Evolutionary conservation across 1,284 basidiomycete species (phyloP), one percentile per base, ranked within the genome.

Genomic region (Apiotrichum laibachii): DNA sequence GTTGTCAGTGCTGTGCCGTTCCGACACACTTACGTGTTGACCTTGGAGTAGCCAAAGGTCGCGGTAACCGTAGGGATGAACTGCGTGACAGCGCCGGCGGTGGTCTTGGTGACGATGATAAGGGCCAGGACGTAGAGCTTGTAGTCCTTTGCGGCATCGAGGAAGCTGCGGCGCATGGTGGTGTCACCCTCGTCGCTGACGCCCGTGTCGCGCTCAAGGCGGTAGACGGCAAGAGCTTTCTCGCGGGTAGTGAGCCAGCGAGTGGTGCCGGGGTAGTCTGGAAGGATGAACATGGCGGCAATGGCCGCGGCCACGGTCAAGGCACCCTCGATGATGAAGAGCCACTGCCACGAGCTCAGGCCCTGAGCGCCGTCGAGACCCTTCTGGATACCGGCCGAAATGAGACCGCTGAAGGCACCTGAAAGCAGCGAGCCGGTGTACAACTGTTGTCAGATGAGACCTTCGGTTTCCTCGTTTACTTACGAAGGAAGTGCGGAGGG

Each of bases 1-100:
- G 26, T 7, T 31, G 26, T 31, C 26, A 31, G 26, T 7, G 7
- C 4, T 3, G 26, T 4, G 26, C 26, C 3, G 7, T 31, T 31
- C 4, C 26, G 7, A 7, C 26, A 31, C 26, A 31, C 26, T 7
- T 31, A 31, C 60, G 60, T 57, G 42, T 54, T 53, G 44, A 63
- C 56, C 12, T 50, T 50, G 18, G 39, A 50, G 9, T 67, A 72
- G 15, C 76, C 76, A 33, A 77, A 69, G 6, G 69, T 69, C 21
- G 53, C 34, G 19, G 69, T 65, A n/a, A 69, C 65, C 5, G 66
- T 67, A 7, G 67, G 69, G 49, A 71, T 66, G 53, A 71, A 72
- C 49, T 64, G 60, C 18, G 62, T 59, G 64, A 68, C 69, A 5
- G 66, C 65, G 19, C 66, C 67, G 0, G 68, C 71, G 19, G 62